Conservation (phyloP, 805 yeast genomes). For the Candida mattraensis region DNA sequence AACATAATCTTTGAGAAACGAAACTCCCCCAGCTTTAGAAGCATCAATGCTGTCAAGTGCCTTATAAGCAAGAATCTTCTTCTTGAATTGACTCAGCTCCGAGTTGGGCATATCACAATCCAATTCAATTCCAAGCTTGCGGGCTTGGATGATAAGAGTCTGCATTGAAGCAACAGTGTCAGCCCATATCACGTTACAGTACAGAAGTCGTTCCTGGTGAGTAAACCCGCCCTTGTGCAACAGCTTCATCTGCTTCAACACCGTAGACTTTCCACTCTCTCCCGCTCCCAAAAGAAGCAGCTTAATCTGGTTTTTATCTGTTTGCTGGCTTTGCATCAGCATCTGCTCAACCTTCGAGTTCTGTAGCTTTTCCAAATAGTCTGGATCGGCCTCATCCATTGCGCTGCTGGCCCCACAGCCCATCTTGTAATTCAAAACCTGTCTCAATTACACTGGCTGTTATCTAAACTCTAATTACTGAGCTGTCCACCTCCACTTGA, state of each 20-base stretch:
- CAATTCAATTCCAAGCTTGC: constrained; percentile 59
- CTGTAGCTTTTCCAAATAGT: constrained; percentile 46
- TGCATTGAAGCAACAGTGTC: constrained; percentile 87
- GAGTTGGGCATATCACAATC: constrained; percentile 61
- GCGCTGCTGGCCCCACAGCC: constrained; percentile 67
- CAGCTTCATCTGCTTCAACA: constrained; percentile 81
- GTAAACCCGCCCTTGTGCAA: constrained; percentile 85
- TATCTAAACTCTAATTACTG: no score
- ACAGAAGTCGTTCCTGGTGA: constrained; percentile 74
- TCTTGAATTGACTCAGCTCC: constrained; percentile 46
- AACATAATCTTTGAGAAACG: constrained; percentile 63
- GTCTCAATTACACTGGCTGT: no score
- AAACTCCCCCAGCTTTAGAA: constrained; percentile 62
- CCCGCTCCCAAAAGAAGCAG: constrained; percentile 89
- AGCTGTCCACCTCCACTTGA: no score
- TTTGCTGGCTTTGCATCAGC: constrained; percentile 49
- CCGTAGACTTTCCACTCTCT: constrained; percentile 93
- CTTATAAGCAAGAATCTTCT: constrained; percentile 53
- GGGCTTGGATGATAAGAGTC: constrained; percentile 70
- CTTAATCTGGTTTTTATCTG: constrained; percentile 61
- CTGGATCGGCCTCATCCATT: constrained; percentile 46
- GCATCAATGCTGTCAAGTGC: constrained; percentile 65
- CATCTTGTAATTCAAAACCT: no score
- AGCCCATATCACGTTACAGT: constrained; percentile 87
- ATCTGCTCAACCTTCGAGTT: constrained; percentile 52